A percentile compares a stretch with the other conserved stretches of the same genome.
Conservation (phyloP, 164 flowering plant genomes). For the Litsea cubeba region DNA sequence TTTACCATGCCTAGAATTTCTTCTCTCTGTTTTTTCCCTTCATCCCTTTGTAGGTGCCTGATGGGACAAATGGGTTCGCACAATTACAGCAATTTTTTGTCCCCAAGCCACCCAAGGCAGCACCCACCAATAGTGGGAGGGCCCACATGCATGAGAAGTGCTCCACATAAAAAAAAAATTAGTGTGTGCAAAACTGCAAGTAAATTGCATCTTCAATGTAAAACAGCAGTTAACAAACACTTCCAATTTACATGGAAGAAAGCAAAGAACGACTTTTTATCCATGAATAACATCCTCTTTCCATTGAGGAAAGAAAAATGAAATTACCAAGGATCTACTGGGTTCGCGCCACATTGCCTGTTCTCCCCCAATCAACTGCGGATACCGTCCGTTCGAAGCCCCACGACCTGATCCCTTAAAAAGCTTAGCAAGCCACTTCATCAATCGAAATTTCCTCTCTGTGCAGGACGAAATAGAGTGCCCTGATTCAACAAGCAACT, state of each 20-base stretch:
- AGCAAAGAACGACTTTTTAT: not conserved
- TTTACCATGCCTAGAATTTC: not conserved
- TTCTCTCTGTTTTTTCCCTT: not conserved
- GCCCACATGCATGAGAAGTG: too few relatives aligned
- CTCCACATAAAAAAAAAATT: not conserved
- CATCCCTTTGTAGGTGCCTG: not conserved
- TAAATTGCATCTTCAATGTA: not conserved
- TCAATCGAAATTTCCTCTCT: slow-evolving; percentile 63
- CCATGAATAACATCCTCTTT: not conserved
- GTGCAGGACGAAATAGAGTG: slow-evolving; percentile 44
- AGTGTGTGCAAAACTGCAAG: not conserved
- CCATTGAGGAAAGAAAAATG: not conserved
- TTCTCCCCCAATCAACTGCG: slow-evolving; percentile 63
- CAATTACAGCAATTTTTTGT: not conserved
- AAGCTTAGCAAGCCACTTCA: slow-evolving; percentile 85
- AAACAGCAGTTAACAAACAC: not conserved
- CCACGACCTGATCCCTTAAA: slow-evolving; percentile 48
- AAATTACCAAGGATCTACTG: slow-evolving; percentile 49
- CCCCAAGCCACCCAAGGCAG: not conserved
- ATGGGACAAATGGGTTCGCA: too few relatives aligned
- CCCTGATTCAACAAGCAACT: slow-evolving; percentile 38
- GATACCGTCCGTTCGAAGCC: slow-evolving; percentile 29
- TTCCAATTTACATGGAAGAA: not conserved
- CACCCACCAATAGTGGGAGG: not conserved
- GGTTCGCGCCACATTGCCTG: slow-evolving; percentile 71